Conservation (phyloP, 768 basidiomycete genomes). For the Leccinum boreale region DNA sequence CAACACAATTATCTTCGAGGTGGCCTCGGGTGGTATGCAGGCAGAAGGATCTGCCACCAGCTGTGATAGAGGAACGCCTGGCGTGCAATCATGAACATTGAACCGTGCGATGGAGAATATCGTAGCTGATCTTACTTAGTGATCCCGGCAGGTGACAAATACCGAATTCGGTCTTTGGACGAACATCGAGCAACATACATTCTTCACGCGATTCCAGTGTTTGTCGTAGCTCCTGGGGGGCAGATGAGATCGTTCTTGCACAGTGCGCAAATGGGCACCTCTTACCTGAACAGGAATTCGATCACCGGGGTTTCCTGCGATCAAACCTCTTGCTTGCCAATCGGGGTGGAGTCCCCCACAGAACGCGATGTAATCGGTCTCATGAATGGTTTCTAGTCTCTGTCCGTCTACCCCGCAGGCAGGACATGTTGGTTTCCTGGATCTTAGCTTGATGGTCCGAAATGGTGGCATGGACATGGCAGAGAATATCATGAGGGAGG, state of each 20-base stretch:
- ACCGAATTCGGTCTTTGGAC: conserved; percentile 75
- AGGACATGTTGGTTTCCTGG: conserved; percentile 64
- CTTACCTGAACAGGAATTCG: conserved; percentile 45
- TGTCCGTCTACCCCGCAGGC: conserved; percentile 64
- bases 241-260: background rate
- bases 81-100: conserved; percentile 5
- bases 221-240: conserved; percentile 46
- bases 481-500: conserved; percentile 71
- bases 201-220: conserved; percentile 31
- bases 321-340: conserved; percentile 57
- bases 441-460: conserved; percentile 77
- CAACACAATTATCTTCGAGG: conserved; percentile 49
- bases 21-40: conserved; percentile 30
- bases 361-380: conserved; percentile 79
- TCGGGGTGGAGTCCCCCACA: conserved; percentile 74
- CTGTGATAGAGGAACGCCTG: conserved; percentile 72
- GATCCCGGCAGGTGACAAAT: conserved; percentile 81
- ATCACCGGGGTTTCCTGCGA: conserved; percentile 35
- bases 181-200: conserved; percentile 67
- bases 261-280: background rate
- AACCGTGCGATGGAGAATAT: background rate
- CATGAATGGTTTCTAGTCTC: conserved; percentile 44
- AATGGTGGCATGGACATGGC: conserved; percentile 70
- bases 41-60: conserved; percentile 60
- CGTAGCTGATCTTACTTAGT: conserved; percentile 50